Conservation (phyloP, 2,329 filamentous ascomycete species). For the Phyllosticta citrichinensis region DNA sequence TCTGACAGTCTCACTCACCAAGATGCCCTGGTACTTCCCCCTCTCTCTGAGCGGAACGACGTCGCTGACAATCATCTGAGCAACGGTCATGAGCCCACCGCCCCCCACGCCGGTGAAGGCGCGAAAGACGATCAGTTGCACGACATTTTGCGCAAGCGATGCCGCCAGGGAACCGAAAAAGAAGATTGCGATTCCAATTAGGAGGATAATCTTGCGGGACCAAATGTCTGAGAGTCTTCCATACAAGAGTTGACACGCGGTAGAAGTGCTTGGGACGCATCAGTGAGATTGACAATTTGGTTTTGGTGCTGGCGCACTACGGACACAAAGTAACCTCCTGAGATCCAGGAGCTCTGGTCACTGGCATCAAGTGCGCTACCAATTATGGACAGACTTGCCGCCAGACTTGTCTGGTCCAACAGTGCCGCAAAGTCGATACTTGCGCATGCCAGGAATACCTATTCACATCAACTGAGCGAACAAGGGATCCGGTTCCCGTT, state of each 20-base stretch:
- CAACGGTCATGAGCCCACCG: constrained; percentile 18
- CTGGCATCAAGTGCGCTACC: constrained; percentile 41
- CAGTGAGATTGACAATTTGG: not conserved
- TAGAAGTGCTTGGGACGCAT: constrained; percentile 24
- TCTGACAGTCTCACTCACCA: constrained; percentile 11
- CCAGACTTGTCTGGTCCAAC: constrained; percentile 50
- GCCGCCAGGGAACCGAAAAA: constrained; percentile 37
- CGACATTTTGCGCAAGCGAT: constrained; percentile 31
- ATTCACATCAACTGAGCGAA: not conserved
- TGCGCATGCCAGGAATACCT: constrained; percentile 50
- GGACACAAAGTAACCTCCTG: constrained; percentile 44
- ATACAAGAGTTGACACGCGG: constrained; percentile 38
- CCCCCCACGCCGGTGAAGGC: constrained; percentile 16
- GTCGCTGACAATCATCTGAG: constrained; percentile 21
- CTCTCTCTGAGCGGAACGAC: constrained; percentile 22
- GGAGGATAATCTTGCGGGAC: constrained; percentile 45
- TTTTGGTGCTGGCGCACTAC: constrained; percentile 18
- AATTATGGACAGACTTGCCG: constrained; percentile 45
- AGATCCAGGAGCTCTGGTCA: constrained; percentile 45
- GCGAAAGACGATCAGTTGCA: constrained; percentile 26
- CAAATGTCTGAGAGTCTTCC: constrained; percentile 51
- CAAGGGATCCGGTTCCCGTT: too few relatives aligned
- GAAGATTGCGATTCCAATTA: constrained; percentile 40
- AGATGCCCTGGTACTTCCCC: constrained; percentile 18
- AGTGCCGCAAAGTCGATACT: constrained; percentile 46